Evolutionary conservation across 2,329 filamentous ascomycete genomes (phyloP).

Genomic region (Pyricularia grisea): DNA sequence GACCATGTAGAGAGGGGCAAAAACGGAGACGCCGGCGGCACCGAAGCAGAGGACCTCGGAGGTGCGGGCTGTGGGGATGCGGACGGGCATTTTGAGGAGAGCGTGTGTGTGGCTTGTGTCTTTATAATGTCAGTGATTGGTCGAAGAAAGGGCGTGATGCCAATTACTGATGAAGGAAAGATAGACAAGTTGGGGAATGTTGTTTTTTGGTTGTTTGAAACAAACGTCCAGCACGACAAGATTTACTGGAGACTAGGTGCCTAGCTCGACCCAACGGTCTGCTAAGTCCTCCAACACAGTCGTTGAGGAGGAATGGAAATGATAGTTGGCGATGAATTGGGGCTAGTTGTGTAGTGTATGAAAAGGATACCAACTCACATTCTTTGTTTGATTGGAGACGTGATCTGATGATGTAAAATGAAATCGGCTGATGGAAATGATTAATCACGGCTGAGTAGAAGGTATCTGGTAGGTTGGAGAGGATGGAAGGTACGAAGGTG

Average conservation of each 20-base stretch:
- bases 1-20: conserved; percentile 48
- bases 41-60: conserved; percentile 44
- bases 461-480: background rate
- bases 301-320: background rate
- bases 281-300: background rate
- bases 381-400: background rate
- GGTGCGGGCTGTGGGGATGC: conserved; percentile 37
- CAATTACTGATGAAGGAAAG: background rate
- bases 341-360: background rate
- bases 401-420: background rate
- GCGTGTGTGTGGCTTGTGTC: background rate
- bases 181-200: background rate
- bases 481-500: background rate
- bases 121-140: background rate
- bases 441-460: background rate
- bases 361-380: background rate
- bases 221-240: background rate
- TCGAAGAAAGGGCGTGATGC: background rate
- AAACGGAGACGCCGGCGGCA: conserved; percentile 40
- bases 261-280: background rate
- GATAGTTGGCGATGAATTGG: background rate
- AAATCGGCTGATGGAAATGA: background rate
- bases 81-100: conserved; percentile 32
- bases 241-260: background rate
- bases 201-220: background rate